Conservation (phyloP, 306 rosid species). For the Gastrolobium villosum region DNA sequence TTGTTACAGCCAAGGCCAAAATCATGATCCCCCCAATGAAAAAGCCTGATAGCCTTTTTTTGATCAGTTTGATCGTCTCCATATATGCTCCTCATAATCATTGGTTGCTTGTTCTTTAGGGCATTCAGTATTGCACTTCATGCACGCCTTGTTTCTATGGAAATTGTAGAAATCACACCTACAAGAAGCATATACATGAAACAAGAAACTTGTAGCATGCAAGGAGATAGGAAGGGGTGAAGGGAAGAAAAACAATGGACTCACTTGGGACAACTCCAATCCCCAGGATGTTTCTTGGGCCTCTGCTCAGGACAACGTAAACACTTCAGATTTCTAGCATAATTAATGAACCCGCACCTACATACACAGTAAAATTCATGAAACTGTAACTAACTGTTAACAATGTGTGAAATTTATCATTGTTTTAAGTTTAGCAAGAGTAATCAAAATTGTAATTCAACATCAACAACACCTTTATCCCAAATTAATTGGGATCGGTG, state of each 20-base stretch:
- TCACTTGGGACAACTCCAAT: constrained; percentile 86
- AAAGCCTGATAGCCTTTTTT: neutral
- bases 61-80: constrained; percentile 58
- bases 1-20: neutral
- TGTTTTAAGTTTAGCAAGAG: neutral
- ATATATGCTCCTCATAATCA: constrained; percentile 55
- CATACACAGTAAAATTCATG: constrained; percentile 35
- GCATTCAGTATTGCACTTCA: constrained; percentile 68
- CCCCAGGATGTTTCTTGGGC: constrained; percentile 66
- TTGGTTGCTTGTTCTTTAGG: constrained; percentile 44
- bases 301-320: constrained; percentile 66
- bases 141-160: constrained; percentile 60
- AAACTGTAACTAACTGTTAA: constrained; percentile 23
- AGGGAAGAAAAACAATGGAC: constrained; percentile 35
- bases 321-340: constrained; percentile 70
- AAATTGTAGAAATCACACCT: constrained; percentile 84
- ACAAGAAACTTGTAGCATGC: neutral
- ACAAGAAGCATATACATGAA: constrained; percentile 38
- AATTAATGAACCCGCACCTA: constrained; percentile 87
- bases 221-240: too few species aligned
- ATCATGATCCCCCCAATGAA: neutral
- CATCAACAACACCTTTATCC: too few species aligned
- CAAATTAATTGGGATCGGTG: too few species aligned
- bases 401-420: neutral
- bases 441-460: constrained; percentile 18